Evolutionary conservation across 2,329 filamentous ascomycete genomes (phyloP).

Genomic region (Aspergillus fijiensis): DNA sequence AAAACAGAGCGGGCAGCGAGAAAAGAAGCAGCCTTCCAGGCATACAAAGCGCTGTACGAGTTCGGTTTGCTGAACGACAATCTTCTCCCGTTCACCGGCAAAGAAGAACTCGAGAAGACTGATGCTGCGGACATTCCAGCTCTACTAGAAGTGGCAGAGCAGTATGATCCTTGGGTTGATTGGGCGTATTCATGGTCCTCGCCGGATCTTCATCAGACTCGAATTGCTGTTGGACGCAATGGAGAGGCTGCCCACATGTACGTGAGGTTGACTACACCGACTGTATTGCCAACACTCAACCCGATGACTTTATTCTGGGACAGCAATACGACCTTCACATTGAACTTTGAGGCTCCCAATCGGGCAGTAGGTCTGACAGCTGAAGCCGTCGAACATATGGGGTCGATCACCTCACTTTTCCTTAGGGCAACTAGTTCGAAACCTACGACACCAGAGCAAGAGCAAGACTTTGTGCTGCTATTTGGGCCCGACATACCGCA

Average conservation of each 20-base stretch:
- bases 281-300: slow-evolving; percentile 15
- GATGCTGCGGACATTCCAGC: slow-evolving; percentile 21
- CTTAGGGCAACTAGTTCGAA: slow-evolving; percentile 24
- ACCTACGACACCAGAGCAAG: background rate
- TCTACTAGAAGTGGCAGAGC: slow-evolving; percentile 24
- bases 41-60: slow-evolving; percentile 68
- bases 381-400: slow-evolving; percentile 28
- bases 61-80: slow-evolving; percentile 75
- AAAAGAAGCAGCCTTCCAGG: slow-evolving; percentile 80
- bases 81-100: slow-evolving; percentile 60
- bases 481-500: slow-evolving; percentile 27
- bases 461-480: slow-evolving; percentile 28
- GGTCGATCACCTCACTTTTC: slow-evolving; percentile 33
- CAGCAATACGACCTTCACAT: slow-evolving; percentile 19
- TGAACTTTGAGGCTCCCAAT: slow-evolving; percentile 20
- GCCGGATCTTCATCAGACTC: slow-evolving; percentile 23
- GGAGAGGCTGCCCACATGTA: slow-evolving; percentile 16
- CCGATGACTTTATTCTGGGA: slow-evolving; percentile 33
- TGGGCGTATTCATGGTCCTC: slow-evolving; percentile 29
- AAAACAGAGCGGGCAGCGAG: slow-evolving; percentile 67
- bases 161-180: slow-evolving; percentile 33
- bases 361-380: slow-evolving; percentile 9
- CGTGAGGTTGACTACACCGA: slow-evolving; percentile 25
- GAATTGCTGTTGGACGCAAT: slow-evolving; percentile 21
- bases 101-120: slow-evolving; percentile 26